Percentiles rank a stretch among this genome's conserved stretches.
Conservation (phyloP, 2,329 filamentous ascomycete genomes). For the Monilinia fructicola region DNA sequence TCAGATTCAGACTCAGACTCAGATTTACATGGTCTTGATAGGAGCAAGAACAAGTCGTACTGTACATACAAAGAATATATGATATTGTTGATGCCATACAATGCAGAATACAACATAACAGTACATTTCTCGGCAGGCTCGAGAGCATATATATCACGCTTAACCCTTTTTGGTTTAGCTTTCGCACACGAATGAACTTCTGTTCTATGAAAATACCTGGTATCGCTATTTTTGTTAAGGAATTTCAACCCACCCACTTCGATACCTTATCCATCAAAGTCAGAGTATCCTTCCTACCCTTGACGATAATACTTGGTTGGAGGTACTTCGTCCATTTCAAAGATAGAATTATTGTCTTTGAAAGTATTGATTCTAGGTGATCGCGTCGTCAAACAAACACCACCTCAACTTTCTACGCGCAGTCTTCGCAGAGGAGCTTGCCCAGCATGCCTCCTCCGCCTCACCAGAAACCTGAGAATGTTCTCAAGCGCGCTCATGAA, state of each 20-base stretch:
- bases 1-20: too few relatives aligned
- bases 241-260: conserved; percentile 14
- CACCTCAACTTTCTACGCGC: not conserved
- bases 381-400: conserved; percentile 9
- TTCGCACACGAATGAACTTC: conserved; percentile 22
- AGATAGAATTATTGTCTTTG: conserved; percentile 21
- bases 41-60: too few relatives aligned
- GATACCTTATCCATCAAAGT: conserved; percentile 18
- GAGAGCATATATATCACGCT: not conserved
- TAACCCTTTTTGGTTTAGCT: conserved; percentile 14
- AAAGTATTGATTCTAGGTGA: conserved; percentile 2
- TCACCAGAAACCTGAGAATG: conserved; percentile 99
- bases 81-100: too few relatives aligned
- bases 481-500: conserved; percentile 96
- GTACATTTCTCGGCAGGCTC: too few relatives aligned
- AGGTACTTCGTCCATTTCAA: conserved; percentile 1
- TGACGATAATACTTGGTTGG: conserved; percentile 13
- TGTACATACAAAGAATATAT: too few relatives aligned
- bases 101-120: too few relatives aligned
- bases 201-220: conserved; percentile 16
- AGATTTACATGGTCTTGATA: too few relatives aligned
- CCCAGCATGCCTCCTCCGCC: conserved; percentile 70
- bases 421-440: conserved; percentile 28
- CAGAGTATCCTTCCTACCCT: conserved; percentile 1
- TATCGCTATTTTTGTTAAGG: conserved; percentile 10